Evolutionary conservation across 2,329 filamentous ascomycete species (phyloP).

Genomic region (Cadophora sp.): DNA sequence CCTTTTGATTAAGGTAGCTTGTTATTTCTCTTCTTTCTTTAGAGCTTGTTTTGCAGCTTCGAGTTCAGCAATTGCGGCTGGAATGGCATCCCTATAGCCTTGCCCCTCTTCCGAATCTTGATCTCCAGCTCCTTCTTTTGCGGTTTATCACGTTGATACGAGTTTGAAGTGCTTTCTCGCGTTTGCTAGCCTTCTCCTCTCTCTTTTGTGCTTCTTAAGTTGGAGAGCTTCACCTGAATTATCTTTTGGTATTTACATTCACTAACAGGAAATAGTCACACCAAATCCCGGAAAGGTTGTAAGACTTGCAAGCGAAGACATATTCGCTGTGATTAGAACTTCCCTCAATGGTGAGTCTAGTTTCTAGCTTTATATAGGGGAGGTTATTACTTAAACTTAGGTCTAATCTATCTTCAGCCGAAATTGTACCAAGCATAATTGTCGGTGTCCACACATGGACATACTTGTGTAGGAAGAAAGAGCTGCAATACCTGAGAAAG

Average conservation of each 20-base stretch:
- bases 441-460: constrained; percentile 97
- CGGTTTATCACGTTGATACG: too few relatives aligned
- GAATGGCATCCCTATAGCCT: too few relatives aligned
- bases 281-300: constrained; percentile 98
- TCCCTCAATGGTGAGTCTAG: constrained; percentile 87
- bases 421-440: constrained; percentile 99
- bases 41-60: too few relatives aligned
- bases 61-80: too few relatives aligned
- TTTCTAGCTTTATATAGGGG: not conserved
- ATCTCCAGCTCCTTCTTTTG: too few relatives aligned
- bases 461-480: constrained; percentile 71
- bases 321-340: constrained; percentile 97
- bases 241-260: not conserved
- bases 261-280: constrained; percentile 71
- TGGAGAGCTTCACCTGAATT: too few relatives aligned
- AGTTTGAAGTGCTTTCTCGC: too few relatives aligned
- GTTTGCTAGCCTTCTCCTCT: too few relatives aligned
- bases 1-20: too few relatives aligned
- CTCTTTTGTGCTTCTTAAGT: too few relatives aligned
- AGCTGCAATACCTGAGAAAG: constrained; percentile 65
- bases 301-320: constrained; percentile 97
- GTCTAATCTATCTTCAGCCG: constrained; percentile 62
- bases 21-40: too few relatives aligned
- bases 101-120: too few relatives aligned
- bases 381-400: constrained; percentile 12